Percentiles rank a stretch among this genome's conserved stretches.
These are phyloP conservation scores for Vinca minor DNA, from an alignment of 257 asterid genomes.

Conservation along the genomic window DNA sequence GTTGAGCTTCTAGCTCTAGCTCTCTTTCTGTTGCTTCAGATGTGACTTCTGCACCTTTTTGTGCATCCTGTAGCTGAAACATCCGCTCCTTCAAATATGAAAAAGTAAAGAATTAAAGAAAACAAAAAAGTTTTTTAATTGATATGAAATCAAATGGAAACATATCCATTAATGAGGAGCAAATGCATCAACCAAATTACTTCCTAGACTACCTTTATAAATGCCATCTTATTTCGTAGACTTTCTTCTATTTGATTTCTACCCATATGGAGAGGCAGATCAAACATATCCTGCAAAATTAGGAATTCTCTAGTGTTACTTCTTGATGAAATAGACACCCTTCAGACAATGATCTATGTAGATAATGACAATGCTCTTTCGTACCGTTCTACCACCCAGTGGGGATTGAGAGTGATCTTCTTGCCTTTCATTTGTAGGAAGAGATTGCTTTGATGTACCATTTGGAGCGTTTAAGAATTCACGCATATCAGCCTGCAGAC, in stretches of 20 bases:
- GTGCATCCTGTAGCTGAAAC: constrained; percentile 90
- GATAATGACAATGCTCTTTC: no score
- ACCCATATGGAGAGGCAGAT: constrained; percentile 86
- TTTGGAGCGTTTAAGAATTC: constrained; percentile 85
- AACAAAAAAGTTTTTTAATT: background rate
- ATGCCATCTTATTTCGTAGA: constrained; percentile 70
- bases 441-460: constrained; percentile 58
- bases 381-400: constrained; percentile 85
- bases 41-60: constrained; percentile 68
- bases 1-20: constrained; percentile 98
- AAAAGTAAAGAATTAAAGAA: constrained; percentile 11
- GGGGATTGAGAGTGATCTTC: constrained; percentile 83
- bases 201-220: constrained; percentile 52
- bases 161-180: background rate
- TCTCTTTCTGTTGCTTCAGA: constrained; percentile 95
- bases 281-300: constrained; percentile 41
- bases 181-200: background rate
- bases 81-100: constrained; percentile 71
- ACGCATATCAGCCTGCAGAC: constrained; percentile 79
- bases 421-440: constrained; percentile 49
- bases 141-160: background rate
- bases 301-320: constrained; percentile 8
- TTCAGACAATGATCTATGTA: constrained; percentile 5
- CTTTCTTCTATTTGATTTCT: constrained; percentile 92
- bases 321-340: constrained; percentile 17